Base-by-base conservation (phyloP, 2,329 filamentous ascomycete genomes). In the Fusarium sp. region DNA sequence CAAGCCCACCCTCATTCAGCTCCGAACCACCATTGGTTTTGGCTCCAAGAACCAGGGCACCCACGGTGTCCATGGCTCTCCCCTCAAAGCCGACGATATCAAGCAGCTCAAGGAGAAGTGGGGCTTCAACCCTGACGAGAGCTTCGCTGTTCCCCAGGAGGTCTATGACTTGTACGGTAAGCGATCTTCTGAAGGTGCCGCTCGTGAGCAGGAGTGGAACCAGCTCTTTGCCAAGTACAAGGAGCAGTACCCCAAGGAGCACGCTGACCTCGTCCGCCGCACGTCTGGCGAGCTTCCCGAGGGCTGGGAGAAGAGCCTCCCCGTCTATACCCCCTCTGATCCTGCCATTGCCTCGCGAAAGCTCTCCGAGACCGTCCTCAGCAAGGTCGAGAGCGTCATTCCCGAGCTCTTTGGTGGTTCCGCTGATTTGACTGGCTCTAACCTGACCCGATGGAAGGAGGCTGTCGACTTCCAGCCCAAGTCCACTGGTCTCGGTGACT, bases 401-500 rank as follows among this genome's bases (percentile, higher is more conserved):
- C 96, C 96, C 77, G 96, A 98, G 86, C 92, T 99, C 67, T 85
- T 99, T 71, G 97, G 96, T 83, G 96, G 96, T 80, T 99, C 96
- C 75, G 96, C 96, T 79, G 96, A 99, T 89, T 85, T 99, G 89
- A 99, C 96, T 83, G 94, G 94, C 82, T 98, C 96, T 83, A 99
- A 99, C 91, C 92, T 98, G 88, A 99, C 96, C 78, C 92, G 95
- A 83, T 98, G 95, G 95, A 99, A 98, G 93, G 90, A 91, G 63
- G 96, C 96, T 65, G 91, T 96, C 77, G 96, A 99, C 89, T 98
- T 99, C 92, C 96, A 99, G 89, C 94, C 95, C 75, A 94, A 94
- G 69, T 88, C 90, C 80, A 92, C 90, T 75, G 93, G 93, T 74
- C 93, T 99, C 79, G 96, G 96, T 82, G 91, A 96, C 85, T 98